A percentile compares a stretch with the other conserved stretches of the same genome.
Conservation (phyloP, 768 basidiomycete species). For the Termitomyces sp. region DNA sequence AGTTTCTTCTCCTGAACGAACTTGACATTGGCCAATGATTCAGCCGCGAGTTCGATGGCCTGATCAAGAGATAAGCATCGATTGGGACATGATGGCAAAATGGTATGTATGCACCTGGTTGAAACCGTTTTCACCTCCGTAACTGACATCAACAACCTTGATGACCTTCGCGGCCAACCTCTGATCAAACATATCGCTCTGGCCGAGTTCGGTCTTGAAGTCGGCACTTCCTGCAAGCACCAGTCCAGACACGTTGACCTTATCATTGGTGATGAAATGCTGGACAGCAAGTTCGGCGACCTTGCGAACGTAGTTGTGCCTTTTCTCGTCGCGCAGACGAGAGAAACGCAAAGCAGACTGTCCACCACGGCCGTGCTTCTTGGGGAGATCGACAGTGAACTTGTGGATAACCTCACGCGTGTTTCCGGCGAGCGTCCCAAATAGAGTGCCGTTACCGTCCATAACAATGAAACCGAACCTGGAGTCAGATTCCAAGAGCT, state of each 20-base stretch:
- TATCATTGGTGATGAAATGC: slow-evolving; percentile 96
- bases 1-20: slow-evolving; percentile 99
- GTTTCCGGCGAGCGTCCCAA: slow-evolving; percentile 93
- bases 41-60: slow-evolving; percentile 96
- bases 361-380: slow-evolving; percentile 99
- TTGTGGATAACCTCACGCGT: slow-evolving; percentile 97
- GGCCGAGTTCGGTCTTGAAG: slow-evolving; percentile 96
- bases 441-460: slow-evolving; percentile 97
- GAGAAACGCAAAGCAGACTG: slow-evolving; percentile 99
- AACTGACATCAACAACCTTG: slow-evolving; percentile 98
- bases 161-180: slow-evolving; percentile 88
- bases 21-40: slow-evolving; percentile 96
- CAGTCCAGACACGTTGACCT: slow-evolving; percentile 95
- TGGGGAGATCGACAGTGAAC: slow-evolving; percentile 97
- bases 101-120: slow-evolving; percentile 63
- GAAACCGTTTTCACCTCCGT: slow-evolving; percentile 98
- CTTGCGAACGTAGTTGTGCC: slow-evolving; percentile 99
- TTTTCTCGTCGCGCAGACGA: slow-evolving; percentile 97
- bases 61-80: slow-evolving; percentile 22
- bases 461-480: slow-evolving; percentile 99
- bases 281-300: slow-evolving; percentile 96
- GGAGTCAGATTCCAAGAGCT: slow-evolving; percentile 94
- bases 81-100: background rate
- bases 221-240: slow-evolving; percentile 97
- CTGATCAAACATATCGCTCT: slow-evolving; percentile 93